Conservation (phyloP, 116 monocot species). For the Trichopus zeylanicus region DNA sequence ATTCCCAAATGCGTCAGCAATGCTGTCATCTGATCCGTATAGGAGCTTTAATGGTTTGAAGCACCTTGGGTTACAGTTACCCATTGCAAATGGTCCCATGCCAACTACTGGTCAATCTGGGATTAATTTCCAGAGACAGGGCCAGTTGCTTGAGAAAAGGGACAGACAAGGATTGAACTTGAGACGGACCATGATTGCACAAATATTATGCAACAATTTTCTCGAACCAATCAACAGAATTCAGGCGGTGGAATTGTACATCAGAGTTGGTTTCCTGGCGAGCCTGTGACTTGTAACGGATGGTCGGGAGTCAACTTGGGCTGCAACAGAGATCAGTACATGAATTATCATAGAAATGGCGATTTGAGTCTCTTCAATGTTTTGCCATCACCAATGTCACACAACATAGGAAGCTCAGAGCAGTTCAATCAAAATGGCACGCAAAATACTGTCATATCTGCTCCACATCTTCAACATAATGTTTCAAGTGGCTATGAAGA, state of each 20-base stretch:
- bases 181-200: slow-evolving; percentile 20
- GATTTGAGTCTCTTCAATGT: slow-evolving; percentile 59
- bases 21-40: slow-evolving; percentile 24
- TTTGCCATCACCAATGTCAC: slow-evolving; percentile 15
- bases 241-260: slow-evolving; percentile 8
- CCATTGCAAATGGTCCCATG: slow-evolving; percentile 12
- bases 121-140: slow-evolving; percentile 26
- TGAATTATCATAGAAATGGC: slow-evolving; percentile 10
- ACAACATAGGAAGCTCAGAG: slow-evolving; percentile 9
- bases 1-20: slow-evolving; percentile 20
- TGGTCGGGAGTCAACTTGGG: slow-evolving; percentile 26
- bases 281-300: slow-evolving; percentile 13
- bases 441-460: slow-evolving; percentile 13
- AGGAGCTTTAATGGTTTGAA: slow-evolving; percentile 18
- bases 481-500: background rate
- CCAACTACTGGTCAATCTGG: slow-evolving; percentile 7
- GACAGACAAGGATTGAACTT: slow-evolving; percentile 23
- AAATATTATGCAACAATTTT: slow-evolving; percentile 21
- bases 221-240: slow-evolving; percentile 10
- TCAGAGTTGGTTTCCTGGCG: slow-evolving; percentile 35
- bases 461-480: background rate
- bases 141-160: slow-evolving; percentile 22
- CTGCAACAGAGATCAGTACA: slow-evolving; percentile 2
- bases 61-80: slow-evolving; percentile 21
- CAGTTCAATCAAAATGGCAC: slow-evolving; percentile 16